Conservation (phyloP, 805 yeast genomes). For the Candida caryicola region DNA sequence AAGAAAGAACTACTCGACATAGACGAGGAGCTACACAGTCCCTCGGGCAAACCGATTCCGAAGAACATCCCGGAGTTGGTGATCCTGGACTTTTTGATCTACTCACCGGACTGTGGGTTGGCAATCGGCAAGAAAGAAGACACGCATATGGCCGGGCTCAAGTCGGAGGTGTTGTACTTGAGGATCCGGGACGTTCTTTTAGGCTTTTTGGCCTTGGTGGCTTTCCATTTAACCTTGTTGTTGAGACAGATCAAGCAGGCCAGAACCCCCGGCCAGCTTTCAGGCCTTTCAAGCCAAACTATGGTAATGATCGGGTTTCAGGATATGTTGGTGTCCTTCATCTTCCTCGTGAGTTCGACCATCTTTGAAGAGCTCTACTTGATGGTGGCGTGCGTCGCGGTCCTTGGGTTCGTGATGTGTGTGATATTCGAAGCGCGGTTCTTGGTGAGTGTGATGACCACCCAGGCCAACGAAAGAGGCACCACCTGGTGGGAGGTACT, state of each 20-base stretch:
- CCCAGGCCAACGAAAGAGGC: constrained; percentile 71
- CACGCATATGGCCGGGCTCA: constrained; percentile 47
- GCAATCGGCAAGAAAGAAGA: constrained; percentile 29
- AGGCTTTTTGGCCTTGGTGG: constrained; percentile 44
- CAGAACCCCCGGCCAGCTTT: constrained; percentile 76
- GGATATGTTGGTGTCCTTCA: constrained; percentile 69
- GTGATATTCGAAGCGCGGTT: constrained; percentile 75
- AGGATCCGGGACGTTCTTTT: constrained; percentile 42
- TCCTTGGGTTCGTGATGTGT: constrained; percentile 65
- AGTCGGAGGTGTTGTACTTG: constrained; percentile 45
- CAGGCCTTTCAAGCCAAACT: constrained; percentile 54
- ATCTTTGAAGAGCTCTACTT: constrained; percentile 57
- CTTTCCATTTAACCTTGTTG: constrained; percentile 52
- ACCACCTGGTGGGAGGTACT: constrained; percentile 65
- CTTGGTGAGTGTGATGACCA: constrained; percentile 59
- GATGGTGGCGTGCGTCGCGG: constrained; percentile 66
- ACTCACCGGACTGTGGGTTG: constrained; percentile 89
- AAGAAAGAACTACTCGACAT: constrained; percentile 54
- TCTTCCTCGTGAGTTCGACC: constrained; percentile 58
- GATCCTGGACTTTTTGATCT: constrained; percentile 57
- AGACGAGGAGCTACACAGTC: constrained; percentile 69
- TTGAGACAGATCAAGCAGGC: constrained; percentile 68
- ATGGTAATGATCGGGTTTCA: constrained; percentile 65
- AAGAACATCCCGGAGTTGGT: constrained; percentile 50
- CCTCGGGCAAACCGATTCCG: constrained; percentile 75